A percentile compares a stretch with the other conserved stretches of the same genome.
These are phyloP conservation scores for Ustilago tritici DNA, from an alignment of 1,284 basidiomycete species.

Conservation along the genomic window DNA sequence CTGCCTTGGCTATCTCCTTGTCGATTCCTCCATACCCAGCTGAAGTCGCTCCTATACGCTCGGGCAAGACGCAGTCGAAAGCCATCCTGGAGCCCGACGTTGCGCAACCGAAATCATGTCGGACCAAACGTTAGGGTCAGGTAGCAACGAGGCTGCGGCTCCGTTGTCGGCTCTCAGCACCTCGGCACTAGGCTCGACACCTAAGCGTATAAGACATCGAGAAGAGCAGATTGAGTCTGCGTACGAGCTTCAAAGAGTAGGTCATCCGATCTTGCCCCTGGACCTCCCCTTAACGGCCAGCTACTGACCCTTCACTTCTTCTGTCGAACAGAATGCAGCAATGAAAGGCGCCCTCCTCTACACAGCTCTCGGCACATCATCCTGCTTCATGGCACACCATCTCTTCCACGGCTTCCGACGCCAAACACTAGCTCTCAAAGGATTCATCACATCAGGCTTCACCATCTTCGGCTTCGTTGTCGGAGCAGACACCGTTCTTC, in stretches of 20 bases:
- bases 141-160: constrained; percentile 20
- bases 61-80: background rate
- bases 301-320: background rate
- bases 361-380: constrained; percentile 50
- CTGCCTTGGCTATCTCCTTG: background rate
- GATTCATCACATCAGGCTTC: constrained; percentile 57
- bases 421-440: constrained; percentile 63
- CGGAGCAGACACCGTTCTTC: constrained; percentile 61
- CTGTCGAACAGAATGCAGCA: constrained; percentile 50
- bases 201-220: constrained; percentile 55
- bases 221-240: constrained; percentile 59
- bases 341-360: constrained; percentile 55
- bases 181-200: constrained; percentile 34
- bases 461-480: constrained; percentile 65
- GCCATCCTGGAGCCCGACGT: background rate
- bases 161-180: constrained; percentile 36
- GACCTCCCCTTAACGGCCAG: background rate
- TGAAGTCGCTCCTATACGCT: background rate
- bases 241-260: constrained; percentile 60
- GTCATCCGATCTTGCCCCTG: constrained; percentile 3
- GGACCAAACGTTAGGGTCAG: constrained; percentile 9
- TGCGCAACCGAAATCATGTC: constrained; percentile 10
- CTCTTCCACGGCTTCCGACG: constrained; percentile 60
- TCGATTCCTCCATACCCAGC: background rate
- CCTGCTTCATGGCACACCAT: constrained; percentile 57